Evolutionary conservation across 805 yeast genomes (phyloP), one percentile per base, ranked within the genome.

Genomic region (Nakazawaea pomicola): DNA sequence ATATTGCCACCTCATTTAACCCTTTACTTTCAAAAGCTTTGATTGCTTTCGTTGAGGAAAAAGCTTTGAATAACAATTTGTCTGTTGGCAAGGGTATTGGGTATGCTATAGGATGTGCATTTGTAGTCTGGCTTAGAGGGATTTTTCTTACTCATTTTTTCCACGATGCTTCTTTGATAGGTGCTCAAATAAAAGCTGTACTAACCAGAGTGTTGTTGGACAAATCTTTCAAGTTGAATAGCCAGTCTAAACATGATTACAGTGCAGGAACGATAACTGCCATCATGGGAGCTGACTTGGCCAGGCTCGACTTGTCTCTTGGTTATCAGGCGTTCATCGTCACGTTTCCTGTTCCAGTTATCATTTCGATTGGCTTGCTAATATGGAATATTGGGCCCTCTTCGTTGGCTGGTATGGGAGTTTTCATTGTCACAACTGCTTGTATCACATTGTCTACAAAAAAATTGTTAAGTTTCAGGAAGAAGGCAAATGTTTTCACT

Each of bases 271-370:
- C 77, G 46, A 71, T 89, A 42, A 85, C 91, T 28, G 78, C 88
- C 10, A 62, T 88, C 55, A 78, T 88, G 63, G 84, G 90, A 42
- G 78, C 95, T 0, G 96, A 89, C 58, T 64, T 88, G 32, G 72
- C 87, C 24, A 76, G 95, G 57, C 68, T 88, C 24, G 95, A 86
- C 58, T 71, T 84, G 48, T 86, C 89, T 7, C 55, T 80, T 28
- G 80, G 78, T 1, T 80, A 79, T 45, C 78, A 81, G 51, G 86
- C 86, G 12, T 78, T 83, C 50, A 52, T 80, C 25, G 57, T 81
- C 47, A 65, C 78, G 1, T 80, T 81, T 56, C 84, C 87, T 0
- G 64, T 82, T 5, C 72, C 86, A 0, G 62, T 86, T 38, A 67
- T 68, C 5, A 75, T 83, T 44, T 72, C 80, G 41, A 64, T 83